Evolutionary conservation across 306 rosid species (phyloP).

Genomic region (Psophocarpus tetragonolobus): DNA sequence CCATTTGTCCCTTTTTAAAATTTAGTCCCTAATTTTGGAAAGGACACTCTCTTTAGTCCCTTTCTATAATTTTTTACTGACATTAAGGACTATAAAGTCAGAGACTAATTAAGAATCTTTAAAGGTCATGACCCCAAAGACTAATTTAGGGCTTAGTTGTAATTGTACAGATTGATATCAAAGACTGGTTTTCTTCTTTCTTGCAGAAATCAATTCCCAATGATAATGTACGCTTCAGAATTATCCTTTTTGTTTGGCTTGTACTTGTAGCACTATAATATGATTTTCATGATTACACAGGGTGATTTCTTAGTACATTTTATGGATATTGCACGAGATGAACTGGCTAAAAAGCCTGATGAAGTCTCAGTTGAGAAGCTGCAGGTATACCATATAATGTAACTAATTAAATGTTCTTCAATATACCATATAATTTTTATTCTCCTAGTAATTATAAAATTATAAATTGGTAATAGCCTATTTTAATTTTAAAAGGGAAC

Average conservation of each 20-base stretch:
- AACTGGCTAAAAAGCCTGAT: conserved; percentile 83
- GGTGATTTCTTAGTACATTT: conserved; percentile 99
- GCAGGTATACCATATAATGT: too few species aligned
- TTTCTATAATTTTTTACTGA: background rate
- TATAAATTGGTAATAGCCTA: background rate
- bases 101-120: background rate
- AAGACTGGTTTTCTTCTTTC: conserved; percentile 16
- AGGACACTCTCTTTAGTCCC: background rate
- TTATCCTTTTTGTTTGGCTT: conserved; percentile 9
- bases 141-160: background rate
- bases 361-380: conserved; percentile 96
- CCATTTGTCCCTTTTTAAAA: background rate
- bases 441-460: conserved; percentile 18
- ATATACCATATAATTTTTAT: background rate
- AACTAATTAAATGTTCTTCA: conserved; percentile 34
- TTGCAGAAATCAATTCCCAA: conserved; percentile 18
- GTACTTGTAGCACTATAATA: background rate
- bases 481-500: conserved; percentile 16
- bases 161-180: background rate
- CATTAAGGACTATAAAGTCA: background rate
- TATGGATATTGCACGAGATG: conserved; percentile 97
- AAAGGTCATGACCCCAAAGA: background rate
- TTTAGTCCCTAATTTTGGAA: background rate
- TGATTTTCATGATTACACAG: conserved; percentile 48
- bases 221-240: background rate